Base-by-base conservation (phyloP, 192 early-diverging fungal species). In the Kappamyces sp. region DNA sequence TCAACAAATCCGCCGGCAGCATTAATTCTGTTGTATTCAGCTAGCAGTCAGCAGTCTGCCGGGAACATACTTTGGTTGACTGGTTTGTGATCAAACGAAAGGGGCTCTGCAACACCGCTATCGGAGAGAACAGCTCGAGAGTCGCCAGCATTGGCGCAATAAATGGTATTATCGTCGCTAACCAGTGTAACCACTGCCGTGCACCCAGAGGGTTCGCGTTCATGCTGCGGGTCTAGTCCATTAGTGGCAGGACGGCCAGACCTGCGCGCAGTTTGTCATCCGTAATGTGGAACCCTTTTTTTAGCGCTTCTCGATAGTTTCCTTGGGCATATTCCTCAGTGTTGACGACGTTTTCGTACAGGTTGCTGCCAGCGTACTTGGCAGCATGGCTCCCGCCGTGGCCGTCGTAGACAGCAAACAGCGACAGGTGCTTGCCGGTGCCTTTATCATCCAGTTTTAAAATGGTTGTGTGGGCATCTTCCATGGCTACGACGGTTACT, bases 341-440 rank as follows among this genome's bases (percentile, higher is more conserved):
- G 38, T 74, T 65, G 3, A 81, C 68, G 37, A 99, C 83, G 50
- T 77, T 76, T 35, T 82, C 65, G 65, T 97, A 91, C 47, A 97
- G 74, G 39, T 81, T 63, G 5, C 80, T 74, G 9, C 93, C 94
- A 32, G 88, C 80, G 63, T 86, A 94, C 68, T 85, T 86, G 34
- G 97, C 94, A 13, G 92, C 85, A 62, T 77, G 79, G 35, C 73
- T 58, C 4, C 90, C 90, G 67, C 92, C 95, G 66, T 98, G 95
- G 3, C 95, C 95, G 69, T 98, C 95, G 71, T 86, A 98, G 12
- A 98, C 93, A n/a, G 85, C 90, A 81, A 96, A 98, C 71, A 94
- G 96, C 31, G 88, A 87, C 47, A 74, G 51, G 31, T 67, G 62
- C 47, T 67, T 62, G 23, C 77, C 81, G 7, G 38, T 55, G 12